Evolutionary conservation across 352 stramenopile species (phyloP), one percentile per base, ranked within the genome.

Genomic region (Phytophthora vignae): DNA sequence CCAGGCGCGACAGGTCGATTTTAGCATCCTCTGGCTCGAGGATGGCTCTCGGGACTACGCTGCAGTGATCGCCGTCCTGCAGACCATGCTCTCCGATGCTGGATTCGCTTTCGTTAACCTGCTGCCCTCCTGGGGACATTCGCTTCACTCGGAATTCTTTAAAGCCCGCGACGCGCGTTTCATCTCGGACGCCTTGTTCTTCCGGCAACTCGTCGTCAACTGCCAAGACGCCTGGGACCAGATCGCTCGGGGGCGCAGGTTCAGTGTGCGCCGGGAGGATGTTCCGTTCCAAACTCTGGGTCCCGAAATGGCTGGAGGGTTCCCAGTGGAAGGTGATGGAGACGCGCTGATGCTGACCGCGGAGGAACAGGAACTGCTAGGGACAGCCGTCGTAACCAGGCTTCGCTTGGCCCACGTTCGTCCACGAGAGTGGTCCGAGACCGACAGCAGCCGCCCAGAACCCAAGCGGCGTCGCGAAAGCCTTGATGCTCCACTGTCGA

Each of bases 101-200:
- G 33, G 54, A 0, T 60, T 60, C 17, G 31, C 54, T 9, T 60
- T 60, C n/a, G 33, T 50, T n/a, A 60, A 60, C 31, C 31, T 60
- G 54, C 25, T 60, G 7, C 54, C 54, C n/a, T 38, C 54, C 25
- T 12, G 52, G 17, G 12, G 17, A 10, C n/a, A 33, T 9, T 17
- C 6, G 54, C 31, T 29, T 3, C 54, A 2, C 21, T 15, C 17
- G 33, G 54, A 33, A 9, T 19, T 60, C 8, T n/a, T 49, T 19
- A n/a, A 29, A 10, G 19, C 19, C 17, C 48, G n/a, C 17, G 33
- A 29, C 1, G 33, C 6, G n/a, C 54, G 44, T 0, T 52, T 52
- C 9, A n/a, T 49, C 15, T 27, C 54, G 3, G 54, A 60, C 11
- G 54, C 31, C 3, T 1, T 60, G 54, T 49, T 49, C 19, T 19